Conservation (phyloP, 2,329 filamentous ascomycete species). For the Botrytis porri region DNA sequence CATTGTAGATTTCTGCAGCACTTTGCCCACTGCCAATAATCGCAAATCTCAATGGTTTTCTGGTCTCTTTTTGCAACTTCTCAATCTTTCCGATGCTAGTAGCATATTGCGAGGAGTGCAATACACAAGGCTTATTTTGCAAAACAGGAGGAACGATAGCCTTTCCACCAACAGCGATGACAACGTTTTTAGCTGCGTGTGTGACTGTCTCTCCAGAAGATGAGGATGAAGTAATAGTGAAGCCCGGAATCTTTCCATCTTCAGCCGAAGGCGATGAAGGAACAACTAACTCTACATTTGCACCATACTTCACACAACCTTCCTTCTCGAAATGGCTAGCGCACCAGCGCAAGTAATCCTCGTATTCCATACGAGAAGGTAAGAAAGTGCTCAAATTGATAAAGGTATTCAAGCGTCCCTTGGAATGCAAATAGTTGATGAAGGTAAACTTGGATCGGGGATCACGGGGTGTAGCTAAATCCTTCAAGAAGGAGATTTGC, state of each 20-base stretch:
- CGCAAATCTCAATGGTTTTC: constrained; percentile 52
- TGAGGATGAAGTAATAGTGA: constrained; percentile 35
- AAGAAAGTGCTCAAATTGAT: constrained; percentile 88
- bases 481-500: constrained; percentile 98
- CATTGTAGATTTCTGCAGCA: constrained; percentile 92
- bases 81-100: constrained; percentile 57
- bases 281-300: constrained; percentile 66
- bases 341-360: constrained; percentile 95
- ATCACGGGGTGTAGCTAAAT: constrained; percentile 84
- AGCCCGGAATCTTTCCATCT: constrained; percentile 35
- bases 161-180: constrained; percentile 65
- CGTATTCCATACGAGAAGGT: constrained; percentile 82
- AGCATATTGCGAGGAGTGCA: constrained; percentile 88
- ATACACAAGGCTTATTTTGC: constrained; percentile 65
- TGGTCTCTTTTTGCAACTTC: constrained; percentile 35
- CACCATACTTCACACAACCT: constrained; percentile 64
- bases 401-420: constrained; percentile 81
- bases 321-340: constrained; percentile 66
- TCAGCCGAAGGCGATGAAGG: constrained; percentile 21
- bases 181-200: constrained; percentile 48
- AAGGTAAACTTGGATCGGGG: constrained; percentile 92
- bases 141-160: constrained; percentile 70
- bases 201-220: constrained; percentile 42
- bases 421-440: constrained; percentile 84
- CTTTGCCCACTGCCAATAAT: constrained; percentile 89